Percentiles rank a stretch among this genome's conserved stretches.
Conservation (phyloP, 1,284 basidiomycete genomes). For the Polyporus tsugae region DNA sequence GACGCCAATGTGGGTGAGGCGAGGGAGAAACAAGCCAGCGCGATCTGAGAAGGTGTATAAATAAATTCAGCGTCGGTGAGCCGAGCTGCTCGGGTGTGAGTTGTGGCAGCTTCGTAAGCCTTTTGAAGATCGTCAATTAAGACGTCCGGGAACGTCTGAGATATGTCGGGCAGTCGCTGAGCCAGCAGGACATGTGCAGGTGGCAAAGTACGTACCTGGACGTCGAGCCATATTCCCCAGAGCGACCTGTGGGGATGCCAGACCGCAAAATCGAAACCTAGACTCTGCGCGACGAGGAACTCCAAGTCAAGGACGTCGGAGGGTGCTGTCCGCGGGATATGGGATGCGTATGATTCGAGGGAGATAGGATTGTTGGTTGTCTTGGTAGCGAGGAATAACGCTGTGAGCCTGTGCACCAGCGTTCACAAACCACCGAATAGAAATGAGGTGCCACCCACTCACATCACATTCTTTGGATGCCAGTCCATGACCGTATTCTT, state of each 20-base stretch:
- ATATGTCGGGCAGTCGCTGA: slow-evolving; percentile 50
- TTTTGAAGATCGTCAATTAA: slow-evolving; percentile 52
- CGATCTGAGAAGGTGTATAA: slow-evolving; percentile 94
- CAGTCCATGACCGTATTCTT: slow-evolving; percentile 99
- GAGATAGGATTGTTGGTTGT: slow-evolving; percentile 95
- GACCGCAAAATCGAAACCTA: slow-evolving; percentile 92
- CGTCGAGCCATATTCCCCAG: slow-evolving; percentile 91
- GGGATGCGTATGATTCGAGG: slow-evolving; percentile 82
- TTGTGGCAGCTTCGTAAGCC: slow-evolving; percentile 67
- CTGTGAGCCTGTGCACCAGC: slow-evolving; percentile 78
- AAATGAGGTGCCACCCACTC: slow-evolving; percentile 41
- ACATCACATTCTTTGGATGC: slow-evolving; percentile 99
- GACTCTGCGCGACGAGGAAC: slow-evolving; percentile 93
- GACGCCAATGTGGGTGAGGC: slow-evolving; percentile 67
- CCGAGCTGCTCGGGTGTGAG: slow-evolving; percentile 75
- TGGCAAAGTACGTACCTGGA: slow-evolving; percentile 69
- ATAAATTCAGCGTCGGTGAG: slow-evolving; percentile 93
- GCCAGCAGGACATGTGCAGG: not conserved
- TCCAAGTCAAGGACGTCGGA: slow-evolving; percentile 92
- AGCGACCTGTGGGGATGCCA: slow-evolving; percentile 91
- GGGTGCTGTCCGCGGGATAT: slow-evolving; percentile 81
- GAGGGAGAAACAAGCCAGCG: slow-evolving; percentile 82
- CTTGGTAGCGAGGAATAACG: slow-evolving; percentile 95
- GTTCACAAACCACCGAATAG: not conserved
- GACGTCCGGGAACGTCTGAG: slow-evolving; percentile 63